Evolutionary conservation across 1,139 yeast genomes (phyloP), one percentile per base, ranked within the genome.

Genomic region (Debaryomyces sp.): DNA sequence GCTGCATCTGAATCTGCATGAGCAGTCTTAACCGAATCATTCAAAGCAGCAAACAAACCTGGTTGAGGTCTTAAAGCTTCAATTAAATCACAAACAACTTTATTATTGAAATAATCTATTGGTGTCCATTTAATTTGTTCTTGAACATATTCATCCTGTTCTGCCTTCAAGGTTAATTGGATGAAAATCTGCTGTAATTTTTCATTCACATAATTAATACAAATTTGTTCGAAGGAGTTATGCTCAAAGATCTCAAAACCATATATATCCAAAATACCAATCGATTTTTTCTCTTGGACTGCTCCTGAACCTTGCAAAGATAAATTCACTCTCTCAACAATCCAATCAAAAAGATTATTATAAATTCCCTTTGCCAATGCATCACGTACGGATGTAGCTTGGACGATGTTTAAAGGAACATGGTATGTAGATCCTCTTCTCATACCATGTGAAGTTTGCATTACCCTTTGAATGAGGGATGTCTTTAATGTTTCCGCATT

Each of bases 121-220:
- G 99, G 99, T 7, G 96, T 89, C 99, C 99, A 95, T 65, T 90
- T 81, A 63, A 95, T 95, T 67, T 90, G 89, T 68, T 94, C 99
- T 58, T 88, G 89, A 37, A 91, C 95, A 61, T 95, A 94, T 65
- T 95, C 98, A 55, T 94, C 99, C 73, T 94, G 99, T 68, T 94
- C 99, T 0, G 98, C 90, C 69, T 94, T 94, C 59, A 94, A 79
- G 2, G 99, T 95, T 64, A 94, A 80, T 67, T 94, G 97, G 64
- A 94, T 95, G 62, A 94, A 94, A 62, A 94, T 94, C 67, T 94
- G 99, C 71, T 94, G 99, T 59, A 94, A 80, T 71, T 94, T 94
- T 69, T 94, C 99, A 68, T 94, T 94, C 55, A 94, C 99, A 61
- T 94, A 94, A 69, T 94, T 94, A 74, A 94, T 94, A 73, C 99